Evolutionary conservation across 352 stramenopile genomes (phyloP).

Genomic region (Peronospora farinosa): DNA sequence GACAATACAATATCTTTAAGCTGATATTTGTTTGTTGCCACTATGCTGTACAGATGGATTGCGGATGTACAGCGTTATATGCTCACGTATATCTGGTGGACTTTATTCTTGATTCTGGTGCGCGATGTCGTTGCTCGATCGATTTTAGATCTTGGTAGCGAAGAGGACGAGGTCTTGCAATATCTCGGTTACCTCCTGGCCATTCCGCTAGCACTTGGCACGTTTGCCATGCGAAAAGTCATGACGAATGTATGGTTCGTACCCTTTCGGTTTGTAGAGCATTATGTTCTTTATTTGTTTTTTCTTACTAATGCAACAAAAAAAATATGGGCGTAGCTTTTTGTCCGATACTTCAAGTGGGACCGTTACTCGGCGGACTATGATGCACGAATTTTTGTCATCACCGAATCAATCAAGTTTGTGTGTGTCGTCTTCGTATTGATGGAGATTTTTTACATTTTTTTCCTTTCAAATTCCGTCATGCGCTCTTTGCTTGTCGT

Average conservation of each 20-base stretch:
- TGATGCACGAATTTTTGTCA: conserved; percentile 72
- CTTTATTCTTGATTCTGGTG: conserved; percentile 52
- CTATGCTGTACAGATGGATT: conserved; percentile 45
- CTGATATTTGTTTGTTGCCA: not conserved
- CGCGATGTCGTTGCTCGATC: conserved; percentile 34
- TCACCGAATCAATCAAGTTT: conserved; percentile 77
- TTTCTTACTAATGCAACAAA: too few species aligned
- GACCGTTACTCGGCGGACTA: conserved; percentile 58
- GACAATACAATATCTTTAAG: conserved; percentile 1
- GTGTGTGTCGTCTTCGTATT: conserved; percentile 63
- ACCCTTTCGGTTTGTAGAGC: not conserved
- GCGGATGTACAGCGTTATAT: conserved; percentile 74
- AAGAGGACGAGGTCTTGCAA: conserved; percentile 43
- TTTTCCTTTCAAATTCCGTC: conserved; percentile 58
- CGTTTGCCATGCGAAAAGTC: conserved; percentile 68
- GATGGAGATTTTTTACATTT: conserved; percentile 82
- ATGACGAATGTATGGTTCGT: conserved; percentile 54
- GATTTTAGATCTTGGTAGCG: conserved; percentile 44
- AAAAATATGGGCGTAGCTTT: conserved; percentile 32
- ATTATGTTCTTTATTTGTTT: too few species aligned
- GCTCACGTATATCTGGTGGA: conserved; percentile 71
- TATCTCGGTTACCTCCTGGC: conserved; percentile 54
- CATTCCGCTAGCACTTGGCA: conserved; percentile 63
- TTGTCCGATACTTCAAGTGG: conserved; percentile 74
- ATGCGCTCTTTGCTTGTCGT: conserved; percentile 64